Percentiles rank a stretch among this genome's conserved stretches.
phyloP scores from a whole-genome alignment of 345 rosid species.

The Barbarea vulgaris region DNA sequence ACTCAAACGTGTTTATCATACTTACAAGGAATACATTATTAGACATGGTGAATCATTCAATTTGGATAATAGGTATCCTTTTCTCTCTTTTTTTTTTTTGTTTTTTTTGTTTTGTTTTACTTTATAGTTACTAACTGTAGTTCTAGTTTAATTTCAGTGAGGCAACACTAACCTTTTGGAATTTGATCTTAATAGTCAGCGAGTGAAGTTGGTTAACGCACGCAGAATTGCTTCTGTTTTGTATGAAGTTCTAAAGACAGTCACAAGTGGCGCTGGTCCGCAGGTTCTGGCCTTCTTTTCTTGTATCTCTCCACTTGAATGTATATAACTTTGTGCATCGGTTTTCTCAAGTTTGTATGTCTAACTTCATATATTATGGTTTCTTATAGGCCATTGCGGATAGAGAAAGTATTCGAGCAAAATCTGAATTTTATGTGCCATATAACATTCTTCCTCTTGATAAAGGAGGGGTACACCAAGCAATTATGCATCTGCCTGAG shows the following conservation, averaged over 20 bases:
- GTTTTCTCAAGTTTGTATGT: constrained; percentile 12
- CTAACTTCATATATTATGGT: constrained; percentile 7
- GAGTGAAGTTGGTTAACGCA: constrained; percentile 64
- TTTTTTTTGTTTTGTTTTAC: neutral
- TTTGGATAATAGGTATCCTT: constrained; percentile 52
- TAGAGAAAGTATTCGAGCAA: constrained; percentile 54
- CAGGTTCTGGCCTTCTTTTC: constrained; percentile 51
- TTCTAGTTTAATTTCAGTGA: neutral
- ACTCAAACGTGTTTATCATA: constrained; percentile 74
- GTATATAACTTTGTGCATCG: neutral
- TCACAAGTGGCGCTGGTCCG: constrained; percentile 59
- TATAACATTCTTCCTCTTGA: constrained; percentile 94
- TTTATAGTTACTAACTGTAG: neutral
- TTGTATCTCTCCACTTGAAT: neutral
- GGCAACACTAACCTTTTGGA: constrained; percentile 11
- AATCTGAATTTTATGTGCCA: constrained; percentile 64
- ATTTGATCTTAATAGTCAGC: constrained; percentile 40
- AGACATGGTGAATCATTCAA: constrained; percentile 55
- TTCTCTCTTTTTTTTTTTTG: neutral
- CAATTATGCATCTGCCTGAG: constrained; percentile 86
- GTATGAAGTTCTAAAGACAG: constrained; percentile 67
- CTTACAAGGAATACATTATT: constrained; percentile 58
- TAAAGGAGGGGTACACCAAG: constrained; percentile 79
- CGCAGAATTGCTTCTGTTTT: constrained; percentile 69
- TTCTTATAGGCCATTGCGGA: constrained; percentile 68